These are phyloP conservation scores for Luvunga scandens DNA, from an alignment of 345 rosid genomes.

Conservation along the genomic window DNA sequence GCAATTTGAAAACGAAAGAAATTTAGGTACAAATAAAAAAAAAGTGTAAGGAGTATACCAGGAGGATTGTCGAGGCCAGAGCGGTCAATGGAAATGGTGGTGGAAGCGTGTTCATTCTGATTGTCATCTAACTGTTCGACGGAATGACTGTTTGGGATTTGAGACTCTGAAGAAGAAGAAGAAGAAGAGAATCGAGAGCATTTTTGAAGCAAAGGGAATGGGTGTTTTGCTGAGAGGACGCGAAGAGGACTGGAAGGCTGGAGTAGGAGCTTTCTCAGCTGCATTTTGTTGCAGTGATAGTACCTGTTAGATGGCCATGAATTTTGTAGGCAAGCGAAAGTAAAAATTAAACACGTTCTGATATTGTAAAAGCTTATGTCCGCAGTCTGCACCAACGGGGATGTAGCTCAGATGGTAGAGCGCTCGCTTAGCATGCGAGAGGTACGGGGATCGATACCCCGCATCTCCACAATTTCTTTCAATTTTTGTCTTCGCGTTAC, in stretches of 20 bases:
- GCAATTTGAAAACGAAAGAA: neutral
- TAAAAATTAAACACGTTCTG: no score
- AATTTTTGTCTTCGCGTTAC: no score
- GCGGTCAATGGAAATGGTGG: slow-evolving; percentile 70
- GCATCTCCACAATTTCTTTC: neutral
- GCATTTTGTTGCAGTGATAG: slow-evolving; percentile 14
- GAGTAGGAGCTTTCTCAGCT: slow-evolving; percentile 46
- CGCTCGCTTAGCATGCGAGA: slow-evolving; percentile 77
- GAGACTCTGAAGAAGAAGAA: slow-evolving; percentile 44
- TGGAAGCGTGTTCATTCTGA: slow-evolving; percentile 20
- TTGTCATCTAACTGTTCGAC: slow-evolving; percentile 45
- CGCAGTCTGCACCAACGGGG: fast-evolving
- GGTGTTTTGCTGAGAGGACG: slow-evolving; percentile 22
- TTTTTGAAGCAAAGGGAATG: slow-evolving; percentile 22
- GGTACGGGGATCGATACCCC: slow-evolving; percentile 35
- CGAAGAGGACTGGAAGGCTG: slow-evolving; percentile 38
- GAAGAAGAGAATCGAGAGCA: slow-evolving; percentile 30
- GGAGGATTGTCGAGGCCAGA: slow-evolving; percentile 59
- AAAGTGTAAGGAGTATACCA: slow-evolving; percentile 26
- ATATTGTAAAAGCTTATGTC: no score
- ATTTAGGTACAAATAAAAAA: neutral
- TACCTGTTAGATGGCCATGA: neutral
- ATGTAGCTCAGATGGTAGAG: slow-evolving; percentile 40
- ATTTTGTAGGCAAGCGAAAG: no score
- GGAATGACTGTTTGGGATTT: slow-evolving; percentile 26